phyloP scores from a whole-genome alignment of 805 yeast species.

The Yarrowia sp. region DNA sequence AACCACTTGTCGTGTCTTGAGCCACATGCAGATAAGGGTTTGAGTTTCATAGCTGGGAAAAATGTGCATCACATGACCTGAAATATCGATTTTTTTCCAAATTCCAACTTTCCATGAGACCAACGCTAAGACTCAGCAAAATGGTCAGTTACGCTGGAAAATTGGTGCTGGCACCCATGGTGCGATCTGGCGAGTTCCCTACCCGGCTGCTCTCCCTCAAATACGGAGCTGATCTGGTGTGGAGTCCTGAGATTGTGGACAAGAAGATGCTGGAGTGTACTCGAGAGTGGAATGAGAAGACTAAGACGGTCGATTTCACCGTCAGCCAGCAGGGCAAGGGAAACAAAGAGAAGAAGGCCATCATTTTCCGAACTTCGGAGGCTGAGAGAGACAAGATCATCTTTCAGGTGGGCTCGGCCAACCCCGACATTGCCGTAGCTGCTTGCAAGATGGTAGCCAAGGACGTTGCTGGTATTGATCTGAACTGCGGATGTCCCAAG shows the following conservation, averaged over 20 bases:
- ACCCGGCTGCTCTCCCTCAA: slow-evolving; percentile 73
- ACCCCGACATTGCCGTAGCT: slow-evolving; percentile 77
- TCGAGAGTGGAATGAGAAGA: slow-evolving; percentile 53
- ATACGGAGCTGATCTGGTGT: slow-evolving; percentile 90
- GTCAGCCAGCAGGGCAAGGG: slow-evolving; percentile 29
- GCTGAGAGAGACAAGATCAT: slow-evolving; percentile 65
- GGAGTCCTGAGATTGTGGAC: slow-evolving; percentile 95
- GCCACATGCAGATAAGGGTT: background rate
- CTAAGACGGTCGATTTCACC: slow-evolving; percentile 37
- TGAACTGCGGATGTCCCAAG: slow-evolving; percentile 97
- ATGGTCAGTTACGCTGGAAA: slow-evolving; percentile 73
- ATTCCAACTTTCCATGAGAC: slow-evolving; percentile 5
- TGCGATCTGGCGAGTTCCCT: slow-evolving; percentile 91
- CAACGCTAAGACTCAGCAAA: slow-evolving; percentile 13
- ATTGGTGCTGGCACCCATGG: slow-evolving; percentile 90
- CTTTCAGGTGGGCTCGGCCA: slow-evolving; percentile 87
- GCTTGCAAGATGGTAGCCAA: slow-evolving; percentile 78
- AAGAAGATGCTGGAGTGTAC: slow-evolving; percentile 71
- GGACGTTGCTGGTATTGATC: slow-evolving; percentile 90
- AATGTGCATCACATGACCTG: background rate
- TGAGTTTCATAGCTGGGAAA: background rate
- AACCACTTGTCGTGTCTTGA: background rate
- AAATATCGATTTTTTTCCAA: no score
- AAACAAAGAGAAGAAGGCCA: slow-evolving; percentile 41
- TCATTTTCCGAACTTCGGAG: slow-evolving; percentile 73